phyloP scores from a whole-genome alignment of 306 rosid species.

The Acacia acuminata region DNA sequence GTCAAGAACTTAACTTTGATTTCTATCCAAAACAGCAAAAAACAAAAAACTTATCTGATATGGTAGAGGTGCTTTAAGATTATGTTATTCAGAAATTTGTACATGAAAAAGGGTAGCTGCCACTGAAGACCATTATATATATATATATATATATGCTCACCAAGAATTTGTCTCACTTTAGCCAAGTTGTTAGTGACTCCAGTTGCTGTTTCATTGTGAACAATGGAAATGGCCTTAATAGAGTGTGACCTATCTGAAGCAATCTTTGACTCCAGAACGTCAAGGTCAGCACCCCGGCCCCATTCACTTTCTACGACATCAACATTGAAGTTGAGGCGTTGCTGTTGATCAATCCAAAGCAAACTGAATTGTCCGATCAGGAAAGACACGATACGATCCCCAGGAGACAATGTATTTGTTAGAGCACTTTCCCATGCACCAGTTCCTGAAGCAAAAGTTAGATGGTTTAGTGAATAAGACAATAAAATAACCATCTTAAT shows the following conservation, averaged over 20 bases:
- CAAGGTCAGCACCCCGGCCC: constrained; percentile 96
- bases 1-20: neutral
- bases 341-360: constrained; percentile 99
- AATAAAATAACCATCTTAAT: neutral
- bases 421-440: constrained; percentile 99
- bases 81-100: neutral
- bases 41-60: neutral
- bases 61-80: neutral
- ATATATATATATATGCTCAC: constrained; percentile 69
- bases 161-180: constrained; percentile 76
- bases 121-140: neutral
- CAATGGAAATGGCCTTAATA: constrained; percentile 95
- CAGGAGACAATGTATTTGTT: constrained; percentile 94
- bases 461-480: constrained; percentile 20
- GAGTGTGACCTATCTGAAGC: constrained; percentile 76
- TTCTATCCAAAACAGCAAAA: neutral
- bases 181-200: constrained; percentile 92
- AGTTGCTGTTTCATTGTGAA: constrained; percentile 97
- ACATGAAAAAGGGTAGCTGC: neutral
- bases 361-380: constrained; percentile 97
- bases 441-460: constrained; percentile 64
- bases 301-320: constrained; percentile 97
- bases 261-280: constrained; percentile 79
- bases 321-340: constrained; percentile 90
- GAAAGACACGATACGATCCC: constrained; percentile 87